Evolutionary conservation across 2,329 filamentous ascomycete species (phyloP).

Genomic region (Bipolaris zeicola): DNA sequence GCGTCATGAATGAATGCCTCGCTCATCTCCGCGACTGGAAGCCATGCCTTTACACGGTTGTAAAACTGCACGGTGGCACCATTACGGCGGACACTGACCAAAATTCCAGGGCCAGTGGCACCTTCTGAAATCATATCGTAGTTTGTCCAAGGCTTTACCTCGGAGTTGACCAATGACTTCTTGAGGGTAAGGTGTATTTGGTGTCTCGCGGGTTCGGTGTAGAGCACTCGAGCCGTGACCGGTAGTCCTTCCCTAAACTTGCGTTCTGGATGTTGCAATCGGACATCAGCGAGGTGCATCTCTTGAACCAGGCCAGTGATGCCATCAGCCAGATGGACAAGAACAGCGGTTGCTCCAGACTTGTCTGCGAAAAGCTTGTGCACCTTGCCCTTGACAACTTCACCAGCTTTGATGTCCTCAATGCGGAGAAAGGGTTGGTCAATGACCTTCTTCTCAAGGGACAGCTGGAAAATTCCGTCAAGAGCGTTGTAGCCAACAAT

Average conservation of each 20-base stretch:
- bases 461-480: constrained; percentile 84
- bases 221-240: constrained; percentile 85
- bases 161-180: constrained; percentile 91
- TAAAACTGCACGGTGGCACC: constrained; percentile 95
- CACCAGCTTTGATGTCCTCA: constrained; percentile 84
- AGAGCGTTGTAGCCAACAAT: constrained; percentile 85
- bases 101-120: constrained; percentile 81
- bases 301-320: constrained; percentile 89
- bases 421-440: constrained; percentile 90
- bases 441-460: constrained; percentile 79
- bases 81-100: constrained; percentile 76
- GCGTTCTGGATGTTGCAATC: constrained; percentile 89
- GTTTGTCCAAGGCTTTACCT: constrained; percentile 75
- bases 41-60: constrained; percentile 78
- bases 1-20: constrained; percentile 93
- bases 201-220: constrained; percentile 74
- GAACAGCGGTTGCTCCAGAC: constrained; percentile 77
- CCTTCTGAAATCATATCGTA: constrained; percentile 77
- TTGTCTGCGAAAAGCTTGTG: constrained; percentile 82
- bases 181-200: constrained; percentile 89
- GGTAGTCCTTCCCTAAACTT: constrained; percentile 88
- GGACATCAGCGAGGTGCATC: constrained; percentile 85
- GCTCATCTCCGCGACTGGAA: constrained; percentile 96
- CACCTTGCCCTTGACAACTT: constrained; percentile 79
- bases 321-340: constrained; percentile 83